Evolutionary conservation across 2,329 filamentous ascomycete genomes (phyloP).

Genomic region (Dothiorella sarmentorum): DNA sequence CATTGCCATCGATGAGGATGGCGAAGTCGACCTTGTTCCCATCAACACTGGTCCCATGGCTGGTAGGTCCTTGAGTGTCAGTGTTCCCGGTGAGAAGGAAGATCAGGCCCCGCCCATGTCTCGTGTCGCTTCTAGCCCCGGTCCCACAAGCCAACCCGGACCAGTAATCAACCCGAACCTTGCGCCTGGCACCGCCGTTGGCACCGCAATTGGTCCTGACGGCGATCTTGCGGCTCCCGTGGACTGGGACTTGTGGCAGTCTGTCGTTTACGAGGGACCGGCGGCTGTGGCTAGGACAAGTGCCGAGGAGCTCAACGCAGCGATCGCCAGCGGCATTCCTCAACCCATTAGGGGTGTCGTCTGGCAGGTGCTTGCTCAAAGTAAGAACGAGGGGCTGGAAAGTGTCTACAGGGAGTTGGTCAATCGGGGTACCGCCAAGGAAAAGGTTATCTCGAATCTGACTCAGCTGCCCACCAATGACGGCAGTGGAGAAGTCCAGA

Average conservation of each 20-base stretch:
- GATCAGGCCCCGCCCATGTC: conserved; percentile 31
- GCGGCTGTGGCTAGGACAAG: conserved; percentile 83
- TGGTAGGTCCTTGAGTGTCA: conserved; percentile 39
- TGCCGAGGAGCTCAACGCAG: conserved; percentile 81
- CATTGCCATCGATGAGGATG: conserved; percentile 38
- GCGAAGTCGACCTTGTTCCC: conserved; percentile 40
- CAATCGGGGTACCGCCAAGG: conserved; percentile 75
- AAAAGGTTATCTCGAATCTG: conserved; percentile 39
- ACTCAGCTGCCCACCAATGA: conserved; percentile 11
- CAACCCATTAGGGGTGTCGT: conserved; percentile 96
- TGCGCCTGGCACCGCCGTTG: conserved; percentile 80
- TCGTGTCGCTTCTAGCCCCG: conserved; percentile 29
- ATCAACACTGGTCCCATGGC: conserved; percentile 20
- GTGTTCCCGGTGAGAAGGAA: conserved; percentile 48
- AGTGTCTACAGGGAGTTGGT: conserved; percentile 79
- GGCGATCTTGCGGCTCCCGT: conserved; percentile 68
- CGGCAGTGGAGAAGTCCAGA: conserved; percentile 47
- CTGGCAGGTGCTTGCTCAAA: conserved; percentile 95
- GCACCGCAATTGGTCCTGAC: conserved; percentile 72
- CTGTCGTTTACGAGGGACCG: conserved; percentile 90
- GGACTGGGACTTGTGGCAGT: conserved; percentile 99
- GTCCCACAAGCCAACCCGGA: conserved; percentile 53
- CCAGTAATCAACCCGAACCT: conserved; percentile 67
- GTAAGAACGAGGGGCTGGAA: conserved; percentile 89
- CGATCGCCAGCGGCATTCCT: conserved; percentile 90